Conservation (phyloP, 2,329 filamentous ascomycete species). For the Colletotrichum chrysophilum region DNA sequence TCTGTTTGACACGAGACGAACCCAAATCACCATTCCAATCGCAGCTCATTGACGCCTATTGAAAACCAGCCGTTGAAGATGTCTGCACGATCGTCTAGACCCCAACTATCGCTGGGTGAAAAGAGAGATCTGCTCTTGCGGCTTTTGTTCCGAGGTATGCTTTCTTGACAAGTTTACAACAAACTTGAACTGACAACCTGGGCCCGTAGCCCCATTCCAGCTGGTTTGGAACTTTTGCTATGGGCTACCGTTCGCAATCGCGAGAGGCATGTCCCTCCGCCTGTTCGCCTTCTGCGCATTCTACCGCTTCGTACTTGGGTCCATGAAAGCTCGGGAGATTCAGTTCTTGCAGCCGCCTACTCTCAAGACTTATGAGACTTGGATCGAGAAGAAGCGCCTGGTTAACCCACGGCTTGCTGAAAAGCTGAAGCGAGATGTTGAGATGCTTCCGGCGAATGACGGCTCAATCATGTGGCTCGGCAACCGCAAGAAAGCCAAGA, state of each 20-base stretch:
- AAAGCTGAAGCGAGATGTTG: not conserved
- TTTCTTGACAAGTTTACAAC: not conserved
- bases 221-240: slow-evolving; percentile 5
- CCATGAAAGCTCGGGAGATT: slow-evolving; percentile 22
- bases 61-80: not conserved
- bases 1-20: slow-evolving; percentile 11
- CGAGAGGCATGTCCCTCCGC: slow-evolving; percentile 20
- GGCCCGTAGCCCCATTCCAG: slow-evolving; percentile 17
- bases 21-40: not conserved
- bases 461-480: slow-evolving; percentile 33
- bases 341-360: slow-evolving; percentile 26
- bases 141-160: slow-evolving; percentile 21
- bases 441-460: slow-evolving; percentile 1
- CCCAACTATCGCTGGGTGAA: slow-evolving; percentile 25
- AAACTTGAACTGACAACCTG: not conserved
- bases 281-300: slow-evolving; percentile 24
- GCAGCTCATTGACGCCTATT: not conserved
- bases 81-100: slow-evolving; percentile 11
- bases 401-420: not conserved
- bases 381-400: slow-evolving; percentile 25
- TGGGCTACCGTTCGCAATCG: slow-evolving; percentile 18
- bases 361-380: slow-evolving; percentile 25
- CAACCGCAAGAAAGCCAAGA: slow-evolving; percentile 28
- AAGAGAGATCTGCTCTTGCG: slow-evolving; percentile 16
- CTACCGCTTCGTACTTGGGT: slow-evolving; percentile 15